Percentiles rank a stretch among this genome's conserved stretches.
Conservation (phyloP, 2,329 filamentous ascomycete genomes). For the Talaromyces sp. region DNA sequence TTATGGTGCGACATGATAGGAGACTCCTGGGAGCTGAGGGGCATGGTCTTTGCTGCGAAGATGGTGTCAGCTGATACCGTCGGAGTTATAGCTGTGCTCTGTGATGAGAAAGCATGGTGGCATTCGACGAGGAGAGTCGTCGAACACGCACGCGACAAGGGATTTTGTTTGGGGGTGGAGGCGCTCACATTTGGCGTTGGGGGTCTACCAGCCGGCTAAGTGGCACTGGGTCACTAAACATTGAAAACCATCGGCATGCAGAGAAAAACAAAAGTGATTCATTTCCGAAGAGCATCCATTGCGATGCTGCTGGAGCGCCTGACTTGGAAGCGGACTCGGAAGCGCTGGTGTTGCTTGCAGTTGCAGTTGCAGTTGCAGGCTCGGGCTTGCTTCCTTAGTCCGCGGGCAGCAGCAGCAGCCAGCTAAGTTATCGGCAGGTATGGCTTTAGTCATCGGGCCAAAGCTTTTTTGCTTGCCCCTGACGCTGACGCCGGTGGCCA, state of each 20-base stretch:
- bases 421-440: background rate
- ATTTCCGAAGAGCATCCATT: background rate
- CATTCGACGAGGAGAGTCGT: background rate
- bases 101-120: background rate
- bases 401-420: too few species aligned
- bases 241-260: background rate
- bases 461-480: background rate
- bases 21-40: conserved; percentile 37
- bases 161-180: background rate
- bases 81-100: background rate
- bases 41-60: conserved; percentile 26
- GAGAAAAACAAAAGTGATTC: background rate
- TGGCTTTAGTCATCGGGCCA: background rate
- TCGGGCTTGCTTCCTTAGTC: background rate
- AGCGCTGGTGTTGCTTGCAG: background rate
- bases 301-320: background rate
- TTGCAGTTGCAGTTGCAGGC: background rate
- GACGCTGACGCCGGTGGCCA: background rate
- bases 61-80: background rate
- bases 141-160: background rate
- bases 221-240: background rate
- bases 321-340: background rate
- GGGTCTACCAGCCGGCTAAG: background rate
- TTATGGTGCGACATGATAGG: conserved; percentile 32
- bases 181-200: background rate